phyloP scores from a whole-genome alignment of 2,329 filamentous ascomycete genomes.

The Decorospora gaudefroyi region DNA sequence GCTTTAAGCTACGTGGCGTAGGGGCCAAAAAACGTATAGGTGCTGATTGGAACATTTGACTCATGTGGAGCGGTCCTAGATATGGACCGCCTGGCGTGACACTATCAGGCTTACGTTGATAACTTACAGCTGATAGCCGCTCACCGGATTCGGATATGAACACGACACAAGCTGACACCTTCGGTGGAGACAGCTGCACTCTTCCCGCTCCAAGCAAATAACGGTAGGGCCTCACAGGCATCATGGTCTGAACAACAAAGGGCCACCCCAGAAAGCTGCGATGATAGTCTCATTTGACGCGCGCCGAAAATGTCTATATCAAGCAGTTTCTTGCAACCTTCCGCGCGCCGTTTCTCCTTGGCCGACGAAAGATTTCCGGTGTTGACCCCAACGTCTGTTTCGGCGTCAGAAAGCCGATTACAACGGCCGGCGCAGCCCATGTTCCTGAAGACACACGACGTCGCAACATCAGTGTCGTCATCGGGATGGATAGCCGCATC shows the following conservation, averaged over 20 bases:
- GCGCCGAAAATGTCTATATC: conserved; percentile 11
- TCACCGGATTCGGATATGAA: background rate
- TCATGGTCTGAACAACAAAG: background rate
- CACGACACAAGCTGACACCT: conserved; percentile 1
- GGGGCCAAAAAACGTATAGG: background rate
- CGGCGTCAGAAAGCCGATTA: conserved; percentile 11
- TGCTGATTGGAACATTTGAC: conserved; percentile 4
- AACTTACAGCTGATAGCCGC: conserved; percentile 10
- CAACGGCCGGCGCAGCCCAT: conserved; percentile 8
- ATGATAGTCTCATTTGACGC: conserved; percentile 3
- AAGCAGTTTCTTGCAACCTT: conserved; percentile 4
- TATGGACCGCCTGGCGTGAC: background rate
- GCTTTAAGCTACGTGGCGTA: conserved; percentile 2
- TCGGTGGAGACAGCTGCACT: background rate
- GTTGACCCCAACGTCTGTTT: conserved; percentile 13
- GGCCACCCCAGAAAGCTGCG: background rate
- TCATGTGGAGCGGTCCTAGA: background rate
- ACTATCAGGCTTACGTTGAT: background rate
- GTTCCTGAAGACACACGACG: conserved; percentile 7
- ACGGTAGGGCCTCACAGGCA: conserved; percentile 2
- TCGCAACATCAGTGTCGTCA: conserved; percentile 24
- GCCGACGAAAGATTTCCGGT: conserved; percentile 7
- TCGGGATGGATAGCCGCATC: conserved; percentile 22
- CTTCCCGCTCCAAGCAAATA: conserved; percentile 1
- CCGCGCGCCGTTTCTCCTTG: conserved; percentile 7